Base-by-base conservation (phyloP, 2,329 filamentous ascomycete genomes). In the Cytospora piceae region DNA sequence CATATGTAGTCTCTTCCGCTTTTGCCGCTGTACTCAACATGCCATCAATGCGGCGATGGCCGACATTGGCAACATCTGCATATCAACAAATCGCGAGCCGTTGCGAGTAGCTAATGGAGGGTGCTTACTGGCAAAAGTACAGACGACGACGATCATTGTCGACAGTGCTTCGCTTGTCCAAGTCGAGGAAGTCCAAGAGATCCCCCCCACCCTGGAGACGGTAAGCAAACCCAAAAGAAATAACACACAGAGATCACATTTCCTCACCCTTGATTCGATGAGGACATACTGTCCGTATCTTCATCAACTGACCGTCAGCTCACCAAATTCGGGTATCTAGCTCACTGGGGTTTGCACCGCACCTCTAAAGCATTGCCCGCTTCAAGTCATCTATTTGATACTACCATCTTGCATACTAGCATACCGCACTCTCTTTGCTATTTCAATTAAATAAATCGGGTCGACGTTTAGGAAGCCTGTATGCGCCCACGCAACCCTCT, bases 301-400 rank as follows among this genome's bases (percentile, higher is more conserved):
- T 49, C n/a, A 49, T 49, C 46, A 49, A 49, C 46, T 24, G 46
- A 49, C 46, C n/a, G 20, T 24, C n/a, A 49, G n/a, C 46, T 24
- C 46, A 24, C 46, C 11, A n/a, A 24, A 24, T 4, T 49, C 11
- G 9, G 34, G 11, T 37, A 37, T 37, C 34, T 37, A 3, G 34
- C 34, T 15, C 34, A 37, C 34, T 37, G 12, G 34, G 34, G n/a
- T 11, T 11, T 46, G 20, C n/a, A 11, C 20, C 8, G 20, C 42
- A 42, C 42, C 20, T n/a, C 7, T 22, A 22, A 11, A 17, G 42
- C 42, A 46, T 24, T 49, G 46, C 20, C 46, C n/a, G 12, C 46
- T 49, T 24, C n/a, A 11, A 49, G 24, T 24, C 46, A 24, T 7
- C 22, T 24, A 5, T 22, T 7, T 3, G 11, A 49, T 49, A 12